Percentiles rank a stretch among this genome's conserved stretches.
Evolutionary conservation across 768 basidiomycete genomes (phyloP).

Genomic region (Suillus americanus): DNA sequence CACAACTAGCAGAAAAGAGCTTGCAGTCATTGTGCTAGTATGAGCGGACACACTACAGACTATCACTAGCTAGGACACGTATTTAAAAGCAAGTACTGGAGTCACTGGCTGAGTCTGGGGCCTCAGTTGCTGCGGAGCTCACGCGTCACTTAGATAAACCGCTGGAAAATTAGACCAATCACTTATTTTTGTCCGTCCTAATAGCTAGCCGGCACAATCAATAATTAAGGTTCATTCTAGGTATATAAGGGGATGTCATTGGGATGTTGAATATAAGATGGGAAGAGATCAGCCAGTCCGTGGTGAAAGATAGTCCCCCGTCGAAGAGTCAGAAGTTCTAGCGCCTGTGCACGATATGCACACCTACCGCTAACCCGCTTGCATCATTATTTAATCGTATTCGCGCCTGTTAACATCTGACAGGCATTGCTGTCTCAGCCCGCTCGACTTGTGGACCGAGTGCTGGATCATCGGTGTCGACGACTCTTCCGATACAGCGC

Average conservation of each 20-base stretch:
- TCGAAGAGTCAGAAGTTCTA: conserved; percentile 1
- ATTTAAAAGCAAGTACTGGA: no score
- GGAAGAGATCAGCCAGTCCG: conserved; percentile 7
- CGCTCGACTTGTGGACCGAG: conserved; percentile 42
- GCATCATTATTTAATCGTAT: conserved; percentile 49
- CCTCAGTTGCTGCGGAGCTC: no score
- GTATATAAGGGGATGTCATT: conserved; percentile 2
- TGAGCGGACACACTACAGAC: no score
- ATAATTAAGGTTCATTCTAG: conserved; percentile 10
- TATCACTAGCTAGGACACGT: no score
- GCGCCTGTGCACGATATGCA: not conserved
- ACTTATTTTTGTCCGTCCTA: not conserved
- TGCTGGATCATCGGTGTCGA: conserved; percentile 53
- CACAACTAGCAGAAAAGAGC: no score
- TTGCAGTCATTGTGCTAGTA: no score
- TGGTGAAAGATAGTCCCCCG: conserved; percentile 5
- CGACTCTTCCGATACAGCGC: conserved; percentile 52
- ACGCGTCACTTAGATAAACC: not conserved
- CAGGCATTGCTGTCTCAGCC: conserved; percentile 53
- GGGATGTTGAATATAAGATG: conserved; percentile 7
- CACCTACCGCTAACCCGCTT: conserved; percentile 25
- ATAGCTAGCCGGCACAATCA: not conserved
- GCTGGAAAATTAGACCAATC: not conserved
- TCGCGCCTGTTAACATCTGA: conserved; percentile 47
- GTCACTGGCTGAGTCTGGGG: no score